Evolutionary conservation across 2,329 filamentous ascomycete genomes (phyloP), one percentile per base, ranked within the genome.

Genomic region (Trichoderma harzianum): DNA sequence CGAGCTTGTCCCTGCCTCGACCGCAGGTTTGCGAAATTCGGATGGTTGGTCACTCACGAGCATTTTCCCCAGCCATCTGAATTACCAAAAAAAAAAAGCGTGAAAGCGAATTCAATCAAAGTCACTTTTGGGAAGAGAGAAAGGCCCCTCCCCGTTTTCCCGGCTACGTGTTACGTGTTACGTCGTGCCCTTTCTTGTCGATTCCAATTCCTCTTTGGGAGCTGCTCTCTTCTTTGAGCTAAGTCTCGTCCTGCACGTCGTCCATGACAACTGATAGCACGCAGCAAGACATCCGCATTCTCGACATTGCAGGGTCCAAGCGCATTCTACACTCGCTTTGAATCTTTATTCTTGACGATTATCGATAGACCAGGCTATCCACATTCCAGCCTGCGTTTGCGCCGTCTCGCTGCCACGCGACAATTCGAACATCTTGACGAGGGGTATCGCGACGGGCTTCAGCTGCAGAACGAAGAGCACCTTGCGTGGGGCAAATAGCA

Each of bases 211-310:
- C 64, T 63, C 62, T 43, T 65, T 71, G 58, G 68, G 47, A 39
- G 26, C 26, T 64, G 58, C 61, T 32, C 53, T 51, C 60, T 65
- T 60, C 71, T 70, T 69, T 70, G 66, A 70, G 71, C 60, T 53
- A 72, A 72, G 71, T 72, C 34, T 70, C 57, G 60, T 62, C 66
- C 71, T 72, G 57, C 34, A 72, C 71, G 57, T 69, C 43, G 58
- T 65, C 61, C 64, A 24, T 63, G 39, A 66, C 51, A 62, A 72
- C 71, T 72, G 71, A 72, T 65, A 14, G 34, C 66, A 61, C 71
- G 60, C 58, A 62, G 66, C 66, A 72, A 64, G 57, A 67, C 57
- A 72, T 63, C 55, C 24, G 62, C 70, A 68, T 57, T 47, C 65
- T 72, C 26, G 53, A 55, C 70, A 72, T 58, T 72, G 43, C 70